Evolutionary conservation across 306 rosid species (phyloP).

Genomic region (Cicer bijugum): DNA sequence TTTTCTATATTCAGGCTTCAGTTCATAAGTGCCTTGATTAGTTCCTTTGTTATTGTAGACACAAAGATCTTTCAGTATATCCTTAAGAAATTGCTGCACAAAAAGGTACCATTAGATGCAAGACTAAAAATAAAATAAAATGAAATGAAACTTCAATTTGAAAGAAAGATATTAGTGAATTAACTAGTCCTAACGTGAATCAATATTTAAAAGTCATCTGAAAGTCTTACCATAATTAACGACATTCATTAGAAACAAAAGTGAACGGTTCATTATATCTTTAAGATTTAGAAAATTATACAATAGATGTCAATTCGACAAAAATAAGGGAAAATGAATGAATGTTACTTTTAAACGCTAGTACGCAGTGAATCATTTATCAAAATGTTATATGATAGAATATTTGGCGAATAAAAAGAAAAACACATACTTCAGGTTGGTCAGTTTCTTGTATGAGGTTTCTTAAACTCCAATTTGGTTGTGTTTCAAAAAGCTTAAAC

Average conservation of each 20-base stretch:
- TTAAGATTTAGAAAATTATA: no score
- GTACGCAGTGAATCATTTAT: fast-evolving
- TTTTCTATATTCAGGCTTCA: constrained; percentile 91
- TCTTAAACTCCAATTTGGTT: constrained; percentile 78
- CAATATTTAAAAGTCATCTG: no score
- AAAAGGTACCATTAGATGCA: constrained; percentile 12
- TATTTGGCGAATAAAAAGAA: neutral
- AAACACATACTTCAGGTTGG: constrained; percentile 85
- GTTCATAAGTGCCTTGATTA: constrained; percentile 87
- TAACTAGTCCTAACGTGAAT: fast-evolving
- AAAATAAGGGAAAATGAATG: no score
- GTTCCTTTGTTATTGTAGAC: constrained; percentile 90
- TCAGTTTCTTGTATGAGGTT: constrained; percentile 82
- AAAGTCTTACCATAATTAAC: no score
- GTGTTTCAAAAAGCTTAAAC: constrained; percentile 82
- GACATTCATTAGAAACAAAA: no score
- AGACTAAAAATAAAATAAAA: neutral
- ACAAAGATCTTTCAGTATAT: constrained; percentile 82
- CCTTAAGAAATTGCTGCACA: constrained; percentile 93
- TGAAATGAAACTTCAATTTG: neutral
- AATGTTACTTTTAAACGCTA: no score
- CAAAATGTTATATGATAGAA: no score
- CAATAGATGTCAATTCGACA: no score
- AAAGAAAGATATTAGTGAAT: no score
- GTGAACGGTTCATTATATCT: no score